These are phyloP conservation scores for Aspergillus fructus DNA, from an alignment of 2,329 filamentous ascomycete species.

Conservation along the genomic window DNA sequence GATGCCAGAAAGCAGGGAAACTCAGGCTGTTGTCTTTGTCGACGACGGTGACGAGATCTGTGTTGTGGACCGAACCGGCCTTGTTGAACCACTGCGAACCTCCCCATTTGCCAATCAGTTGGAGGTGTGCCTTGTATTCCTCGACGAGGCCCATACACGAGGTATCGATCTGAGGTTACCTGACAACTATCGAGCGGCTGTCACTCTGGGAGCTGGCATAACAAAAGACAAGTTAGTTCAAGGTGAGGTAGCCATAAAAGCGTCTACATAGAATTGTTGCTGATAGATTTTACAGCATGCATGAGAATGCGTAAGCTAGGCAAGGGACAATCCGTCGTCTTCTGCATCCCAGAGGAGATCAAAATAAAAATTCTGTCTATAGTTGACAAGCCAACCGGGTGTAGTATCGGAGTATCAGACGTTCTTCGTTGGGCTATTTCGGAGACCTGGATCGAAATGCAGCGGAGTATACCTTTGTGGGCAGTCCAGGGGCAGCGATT, in stretches of 20 bases:
- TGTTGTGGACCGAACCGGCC: slow-evolving; percentile 30
- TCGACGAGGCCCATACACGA: slow-evolving; percentile 65
- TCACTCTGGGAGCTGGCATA: slow-evolving; percentile 64
- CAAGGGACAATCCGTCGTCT: slow-evolving; percentile 63
- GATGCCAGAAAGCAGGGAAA: slow-evolving; percentile 14
- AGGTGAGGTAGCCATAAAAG: slow-evolving; percentile 46
- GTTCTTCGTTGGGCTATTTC: slow-evolving; percentile 61
- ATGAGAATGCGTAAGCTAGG: slow-evolving; percentile 72
- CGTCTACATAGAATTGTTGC: not conserved
- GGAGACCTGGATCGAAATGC: slow-evolving; percentile 55
- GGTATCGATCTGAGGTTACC: slow-evolving; percentile 69
- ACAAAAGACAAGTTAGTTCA: slow-evolving; percentile 70
- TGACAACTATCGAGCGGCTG: slow-evolving; percentile 57
- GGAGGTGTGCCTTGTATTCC: slow-evolving; percentile 62
- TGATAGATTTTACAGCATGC: slow-evolving; percentile 48
- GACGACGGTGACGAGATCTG: slow-evolving; percentile 31
- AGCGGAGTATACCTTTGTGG: slow-evolving; percentile 59
- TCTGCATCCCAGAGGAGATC: slow-evolving; percentile 62
- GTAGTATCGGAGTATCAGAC: slow-evolving; percentile 50
- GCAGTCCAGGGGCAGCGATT: slow-evolving; percentile 58
- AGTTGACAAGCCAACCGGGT: slow-evolving; percentile 6
- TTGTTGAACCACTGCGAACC: slow-evolving; percentile 44
- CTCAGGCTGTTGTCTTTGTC: slow-evolving; percentile 58
- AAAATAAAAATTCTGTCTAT: slow-evolving; percentile 48
- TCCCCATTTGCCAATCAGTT: slow-evolving; percentile 61